Percentiles rank a stretch among this genome's conserved stretches.
phyloP scores from a whole-genome alignment of 345 rosid genomes.

The Aquilaria malaccensis region DNA sequence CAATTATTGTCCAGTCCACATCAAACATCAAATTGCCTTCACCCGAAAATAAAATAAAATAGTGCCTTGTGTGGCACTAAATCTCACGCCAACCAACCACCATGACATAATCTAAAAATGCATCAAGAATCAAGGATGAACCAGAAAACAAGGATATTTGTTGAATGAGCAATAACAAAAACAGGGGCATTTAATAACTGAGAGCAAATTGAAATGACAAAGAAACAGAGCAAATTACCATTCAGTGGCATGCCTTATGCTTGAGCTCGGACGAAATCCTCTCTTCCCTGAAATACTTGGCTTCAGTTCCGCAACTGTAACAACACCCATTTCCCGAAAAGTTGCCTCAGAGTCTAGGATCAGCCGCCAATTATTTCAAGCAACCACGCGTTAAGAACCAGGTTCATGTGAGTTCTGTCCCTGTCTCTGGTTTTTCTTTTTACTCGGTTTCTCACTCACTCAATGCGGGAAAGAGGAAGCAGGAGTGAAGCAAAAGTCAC shows the following conservation, averaged over 20 bases:
- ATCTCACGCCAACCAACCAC: not conserved
- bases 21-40: too few relatives aligned
- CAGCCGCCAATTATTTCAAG: constrained; percentile 6
- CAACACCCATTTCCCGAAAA: constrained; percentile 60
- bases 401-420: not conserved
- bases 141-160: not conserved
- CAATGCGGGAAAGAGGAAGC: constrained; percentile 9
- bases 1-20: too few relatives aligned
- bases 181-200: too few relatives aligned
- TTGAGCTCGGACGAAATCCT: constrained; percentile 82
- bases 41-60: too few relatives aligned
- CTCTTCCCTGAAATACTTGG: constrained; percentile 85
- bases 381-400: too few relatives aligned
- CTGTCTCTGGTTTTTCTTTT: constrained; percentile 6
- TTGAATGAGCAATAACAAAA: not conserved
- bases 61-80: too few relatives aligned
- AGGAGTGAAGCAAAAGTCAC: constrained; percentile 32
- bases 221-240: constrained; percentile 44
- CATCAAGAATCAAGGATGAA: not conserved
- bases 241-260: constrained; percentile 91
- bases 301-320: constrained; percentile 68
- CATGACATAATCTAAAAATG: not conserved
- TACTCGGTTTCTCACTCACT: constrained; percentile 5
- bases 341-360: too few relatives aligned
- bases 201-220: not conserved